These are phyloP conservation scores for Clathrus columnatus DNA, from an alignment of 768 basidiomycete species.

Conservation along the genomic window DNA sequence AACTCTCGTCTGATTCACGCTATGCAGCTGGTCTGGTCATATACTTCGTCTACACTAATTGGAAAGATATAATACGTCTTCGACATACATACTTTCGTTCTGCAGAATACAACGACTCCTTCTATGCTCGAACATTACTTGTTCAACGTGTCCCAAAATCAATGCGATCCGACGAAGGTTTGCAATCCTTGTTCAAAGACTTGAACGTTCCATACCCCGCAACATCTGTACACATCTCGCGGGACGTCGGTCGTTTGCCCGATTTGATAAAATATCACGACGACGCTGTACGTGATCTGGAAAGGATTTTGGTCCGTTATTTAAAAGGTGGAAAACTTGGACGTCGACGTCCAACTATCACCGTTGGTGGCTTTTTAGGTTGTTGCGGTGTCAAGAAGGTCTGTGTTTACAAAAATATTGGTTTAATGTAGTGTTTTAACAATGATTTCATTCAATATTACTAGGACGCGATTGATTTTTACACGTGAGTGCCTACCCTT, in stretches of 20 bases:
- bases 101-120: slow-evolving; percentile 78
- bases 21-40: slow-evolving; percentile 46
- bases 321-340: slow-evolving; percentile 75
- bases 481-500: slow-evolving; percentile 55
- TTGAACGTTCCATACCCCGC: slow-evolving; percentile 83
- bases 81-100: slow-evolving; percentile 85
- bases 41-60: slow-evolving; percentile 63
- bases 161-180: slow-evolving; percentile 76
- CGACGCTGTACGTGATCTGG: slow-evolving; percentile 86
- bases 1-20: slow-evolving; percentile 6
- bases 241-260: slow-evolving; percentile 80
- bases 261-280: slow-evolving; percentile 91
- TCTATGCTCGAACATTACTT: slow-evolving; percentile 90
- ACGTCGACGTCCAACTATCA: slow-evolving; percentile 73
- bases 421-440: background rate
- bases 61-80: slow-evolving; percentile 69
- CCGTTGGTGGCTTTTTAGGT: slow-evolving; percentile 71
- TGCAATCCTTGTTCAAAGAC: slow-evolving; percentile 64
- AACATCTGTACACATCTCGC: slow-evolving; percentile 82
- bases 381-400: slow-evolving; percentile 69
- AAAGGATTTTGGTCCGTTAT: slow-evolving; percentile 81
- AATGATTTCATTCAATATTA: background rate
- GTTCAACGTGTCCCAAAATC: slow-evolving; percentile 73
- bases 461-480: slow-evolving; percentile 85
- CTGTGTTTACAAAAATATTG: background rate